Conservation (phyloP, 1,284 basidiomycete genomes). For the Pyrrhoderma noxium region DNA sequence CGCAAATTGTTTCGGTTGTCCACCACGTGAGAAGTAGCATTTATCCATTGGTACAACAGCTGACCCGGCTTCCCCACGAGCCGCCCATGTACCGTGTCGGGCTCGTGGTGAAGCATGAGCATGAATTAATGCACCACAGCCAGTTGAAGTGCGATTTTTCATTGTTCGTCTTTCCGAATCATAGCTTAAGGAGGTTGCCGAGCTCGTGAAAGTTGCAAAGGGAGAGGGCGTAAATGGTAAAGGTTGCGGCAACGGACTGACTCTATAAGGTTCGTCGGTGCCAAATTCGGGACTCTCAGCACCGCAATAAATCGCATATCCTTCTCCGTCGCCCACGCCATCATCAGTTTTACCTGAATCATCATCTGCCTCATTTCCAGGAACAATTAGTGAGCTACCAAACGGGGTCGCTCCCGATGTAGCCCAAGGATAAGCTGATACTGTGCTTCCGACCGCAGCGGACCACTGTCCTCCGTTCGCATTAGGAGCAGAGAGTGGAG, state of each 20-base stretch:
- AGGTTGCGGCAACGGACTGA: conserved; percentile 10
- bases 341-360: conserved; percentile 5
- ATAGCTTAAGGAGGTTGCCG: background rate
- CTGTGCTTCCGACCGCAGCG: too few species aligned
- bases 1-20: conserved; percentile 15
- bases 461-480: too few species aligned
- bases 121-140: conserved; percentile 16
- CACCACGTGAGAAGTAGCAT: conserved; percentile 15
- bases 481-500: background rate
- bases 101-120: conserved; percentile 11
- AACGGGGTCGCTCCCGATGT: background rate
- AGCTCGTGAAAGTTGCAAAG: too few species aligned
- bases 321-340: conserved; percentile 7
- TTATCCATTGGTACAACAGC: conserved; percentile 15
- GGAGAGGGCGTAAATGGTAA: conserved; percentile 1
- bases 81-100: conserved; percentile 13
- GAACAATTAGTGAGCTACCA: too few species aligned
- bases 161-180: background rate
- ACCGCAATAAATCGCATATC: conserved; percentile 16
- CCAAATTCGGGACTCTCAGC: conserved; percentile 13
- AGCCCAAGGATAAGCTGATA: conserved; percentile 2
- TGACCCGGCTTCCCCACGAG: conserved; percentile 9
- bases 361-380: conserved; percentile 10
- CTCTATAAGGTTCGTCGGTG: conserved; percentile 12
- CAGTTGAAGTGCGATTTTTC: conserved; percentile 11